These are phyloP conservation scores for Cladosporium halotolerans DNA, from an alignment of 2,329 filamentous ascomycete genomes.

Conservation along the genomic window DNA sequence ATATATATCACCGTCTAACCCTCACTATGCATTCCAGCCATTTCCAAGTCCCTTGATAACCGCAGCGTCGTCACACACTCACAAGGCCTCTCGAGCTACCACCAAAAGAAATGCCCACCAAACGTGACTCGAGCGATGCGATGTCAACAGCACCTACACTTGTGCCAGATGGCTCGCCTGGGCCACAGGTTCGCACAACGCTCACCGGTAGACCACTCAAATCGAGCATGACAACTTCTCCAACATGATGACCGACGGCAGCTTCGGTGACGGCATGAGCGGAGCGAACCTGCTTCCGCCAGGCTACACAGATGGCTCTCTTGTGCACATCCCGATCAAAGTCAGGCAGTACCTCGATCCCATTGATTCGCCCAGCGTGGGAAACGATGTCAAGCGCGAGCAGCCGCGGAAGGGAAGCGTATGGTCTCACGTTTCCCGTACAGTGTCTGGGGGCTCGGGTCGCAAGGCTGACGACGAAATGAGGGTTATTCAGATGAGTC, in stretches of 20 bases:
- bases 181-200: neutral
- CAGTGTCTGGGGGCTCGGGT: neutral
- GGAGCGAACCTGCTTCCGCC: constrained; percentile 18
- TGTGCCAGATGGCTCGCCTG: neutral
- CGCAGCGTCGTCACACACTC: no score
- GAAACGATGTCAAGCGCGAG: neutral
- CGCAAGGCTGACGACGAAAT: constrained; percentile 13
- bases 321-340: constrained; percentile 20
- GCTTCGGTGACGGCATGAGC: constrained; percentile 1
- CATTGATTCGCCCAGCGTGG: neutral
- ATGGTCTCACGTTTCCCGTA: neutral
- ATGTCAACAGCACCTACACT: constrained; percentile 1
- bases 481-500: constrained; percentile 17
- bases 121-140: neutral
- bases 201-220: constrained; percentile 14
- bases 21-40: no score
- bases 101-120: neutral
- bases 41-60: no score
- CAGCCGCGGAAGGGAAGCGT: constrained; percentile 5
- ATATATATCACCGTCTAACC: no score
- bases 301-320: constrained; percentile 17
- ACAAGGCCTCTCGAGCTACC: no score
- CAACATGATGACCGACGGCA: constrained; percentile 7
- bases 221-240: constrained; percentile 12
- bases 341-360: constrained; percentile 2